These are phyloP conservation scores for Cordyceps cateniannulata DNA, from an alignment of 2,329 filamentous ascomycete species.

Conservation along the genomic window DNA sequence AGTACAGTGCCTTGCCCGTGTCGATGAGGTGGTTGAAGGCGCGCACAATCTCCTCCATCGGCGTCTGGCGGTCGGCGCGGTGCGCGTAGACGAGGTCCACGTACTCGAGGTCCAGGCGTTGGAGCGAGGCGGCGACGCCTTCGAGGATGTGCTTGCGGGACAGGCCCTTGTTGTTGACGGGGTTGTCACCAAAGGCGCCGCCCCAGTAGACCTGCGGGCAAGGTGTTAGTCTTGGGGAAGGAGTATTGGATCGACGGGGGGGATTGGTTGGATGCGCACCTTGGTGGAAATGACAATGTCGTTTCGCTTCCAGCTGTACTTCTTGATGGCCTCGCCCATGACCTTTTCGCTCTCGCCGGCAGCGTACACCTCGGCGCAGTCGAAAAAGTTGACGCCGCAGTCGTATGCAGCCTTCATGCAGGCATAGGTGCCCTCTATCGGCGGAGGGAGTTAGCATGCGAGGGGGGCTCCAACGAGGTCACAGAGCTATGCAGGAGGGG, in stretches of 20 bases:
- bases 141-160: constrained; percentile 66
- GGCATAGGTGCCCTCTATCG: constrained; percentile 39
- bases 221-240: neutral
- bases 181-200: constrained; percentile 50
- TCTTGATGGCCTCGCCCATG: constrained; percentile 54
- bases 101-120: constrained; percentile 51
- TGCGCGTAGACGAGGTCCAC: constrained; percentile 66
- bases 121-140: constrained; percentile 52
- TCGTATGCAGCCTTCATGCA: constrained; percentile 58
- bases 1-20: constrained; percentile 62
- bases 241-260: neutral
- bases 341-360: constrained; percentile 56
- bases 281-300: constrained; percentile 58
- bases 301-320: constrained; percentile 55
- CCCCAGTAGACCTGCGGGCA: constrained; percentile 56
- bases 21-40: constrained; percentile 66
- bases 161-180: constrained; percentile 60
- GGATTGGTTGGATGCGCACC: constrained; percentile 23
- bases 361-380: constrained; percentile 52
- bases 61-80: constrained; percentile 59
- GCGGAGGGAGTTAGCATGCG: constrained; percentile 11
- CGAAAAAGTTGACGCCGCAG: constrained; percentile 56
- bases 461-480: neutral
- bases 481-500: neutral
- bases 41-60: constrained; percentile 64